These are phyloP conservation scores for Aureobasidium leucospermi DNA, from an alignment of 2,329 filamentous ascomycete genomes.

Conservation along the genomic window DNA sequence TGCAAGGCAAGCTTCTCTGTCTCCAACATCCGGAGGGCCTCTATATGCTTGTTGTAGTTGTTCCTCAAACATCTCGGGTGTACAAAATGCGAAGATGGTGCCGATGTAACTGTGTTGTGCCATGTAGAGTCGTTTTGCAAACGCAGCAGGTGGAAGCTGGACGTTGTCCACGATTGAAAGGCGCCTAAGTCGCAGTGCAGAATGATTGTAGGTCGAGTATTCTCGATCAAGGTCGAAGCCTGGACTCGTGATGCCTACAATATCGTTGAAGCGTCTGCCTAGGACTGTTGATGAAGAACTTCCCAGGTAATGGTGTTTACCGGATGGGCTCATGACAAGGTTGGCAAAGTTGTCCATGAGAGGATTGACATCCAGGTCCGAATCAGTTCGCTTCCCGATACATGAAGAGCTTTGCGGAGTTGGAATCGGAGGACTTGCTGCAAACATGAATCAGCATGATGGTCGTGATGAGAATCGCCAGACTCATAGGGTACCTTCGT, in stretches of 20 bases:
- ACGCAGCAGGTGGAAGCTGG: constrained; percentile 43
- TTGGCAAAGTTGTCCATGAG: constrained; percentile 13
- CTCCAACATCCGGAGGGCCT: constrained; percentile 34
- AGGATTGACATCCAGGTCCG: constrained; percentile 11
- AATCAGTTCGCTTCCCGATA: background rate
- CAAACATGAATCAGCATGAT: background rate
- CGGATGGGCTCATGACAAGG: constrained; percentile 12
- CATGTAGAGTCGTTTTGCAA: constrained; percentile 44
- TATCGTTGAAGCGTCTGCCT: constrained; percentile 20
- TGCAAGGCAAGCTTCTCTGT: constrained; percentile 41
- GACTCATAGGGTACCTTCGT: background rate
- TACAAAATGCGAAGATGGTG: constrained; percentile 49
- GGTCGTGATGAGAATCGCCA: background rate
- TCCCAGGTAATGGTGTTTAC: constrained; percentile 21
- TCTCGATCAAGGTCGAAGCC: constrained; percentile 10
- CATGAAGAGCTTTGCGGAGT: background rate
- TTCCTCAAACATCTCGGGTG: constrained; percentile 41
- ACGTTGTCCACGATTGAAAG: constrained; percentile 29
- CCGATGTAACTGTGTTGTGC: constrained; percentile 51
- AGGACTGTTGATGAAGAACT: constrained; percentile 23
- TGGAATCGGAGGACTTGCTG: background rate
- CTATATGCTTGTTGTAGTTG: constrained; percentile 40
- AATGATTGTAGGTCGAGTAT: constrained; percentile 27
- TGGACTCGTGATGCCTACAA: constrained; percentile 15
- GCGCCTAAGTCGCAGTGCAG: constrained; percentile 24